These are phyloP conservation scores for Fusarium neocosmosporiellum DNA, from an alignment of 2,329 filamentous ascomycete genomes.

Conservation along the genomic window DNA sequence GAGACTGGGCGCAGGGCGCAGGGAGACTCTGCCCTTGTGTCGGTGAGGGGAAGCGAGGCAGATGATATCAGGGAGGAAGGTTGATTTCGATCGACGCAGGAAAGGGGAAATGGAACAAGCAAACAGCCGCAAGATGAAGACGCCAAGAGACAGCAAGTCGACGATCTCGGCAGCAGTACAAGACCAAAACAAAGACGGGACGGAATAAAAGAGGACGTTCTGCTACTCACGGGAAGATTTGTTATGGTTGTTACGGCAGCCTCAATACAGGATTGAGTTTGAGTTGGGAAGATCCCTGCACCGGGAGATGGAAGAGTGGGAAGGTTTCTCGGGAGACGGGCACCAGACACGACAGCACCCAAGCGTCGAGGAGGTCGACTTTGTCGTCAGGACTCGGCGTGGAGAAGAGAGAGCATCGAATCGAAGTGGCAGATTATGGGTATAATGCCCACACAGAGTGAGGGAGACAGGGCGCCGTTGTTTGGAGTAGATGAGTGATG, in stretches of 20 bases:
- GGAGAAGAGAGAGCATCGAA: slow-evolving; percentile 34
- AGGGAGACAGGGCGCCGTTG: slow-evolving; percentile 34
- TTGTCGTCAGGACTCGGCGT: slow-evolving; percentile 28
- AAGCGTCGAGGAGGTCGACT: slow-evolving; percentile 24
- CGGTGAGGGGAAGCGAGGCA: slow-evolving; percentile 8
- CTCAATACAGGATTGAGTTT: slow-evolving; percentile 37
- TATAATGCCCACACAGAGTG: slow-evolving; percentile 27
- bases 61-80: slow-evolving; percentile 20
- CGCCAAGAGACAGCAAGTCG: slow-evolving; percentile 18
- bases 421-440: slow-evolving; percentile 15
- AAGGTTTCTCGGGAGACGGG: slow-evolving; percentile 44
- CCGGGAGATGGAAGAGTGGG: slow-evolving; percentile 20
- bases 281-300: slow-evolving; percentile 43
- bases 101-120: slow-evolving; percentile 25
- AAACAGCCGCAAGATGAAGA: slow-evolving; percentile 15
- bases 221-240: slow-evolving; percentile 40
- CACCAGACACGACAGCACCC: slow-evolving; percentile 32
- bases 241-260: slow-evolving; percentile 41
- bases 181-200: slow-evolving; percentile 10
- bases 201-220: slow-evolving; percentile 17
- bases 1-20: slow-evolving; percentile 13
- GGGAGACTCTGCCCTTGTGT: slow-evolving; percentile 28
- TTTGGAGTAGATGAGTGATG: slow-evolving; percentile 40
- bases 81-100: slow-evolving; percentile 29
- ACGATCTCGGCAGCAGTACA: slow-evolving; percentile 9